Evolutionary conservation across 208 protist genomes (phyloP).

Genomic region (Leishmania major): DNA sequence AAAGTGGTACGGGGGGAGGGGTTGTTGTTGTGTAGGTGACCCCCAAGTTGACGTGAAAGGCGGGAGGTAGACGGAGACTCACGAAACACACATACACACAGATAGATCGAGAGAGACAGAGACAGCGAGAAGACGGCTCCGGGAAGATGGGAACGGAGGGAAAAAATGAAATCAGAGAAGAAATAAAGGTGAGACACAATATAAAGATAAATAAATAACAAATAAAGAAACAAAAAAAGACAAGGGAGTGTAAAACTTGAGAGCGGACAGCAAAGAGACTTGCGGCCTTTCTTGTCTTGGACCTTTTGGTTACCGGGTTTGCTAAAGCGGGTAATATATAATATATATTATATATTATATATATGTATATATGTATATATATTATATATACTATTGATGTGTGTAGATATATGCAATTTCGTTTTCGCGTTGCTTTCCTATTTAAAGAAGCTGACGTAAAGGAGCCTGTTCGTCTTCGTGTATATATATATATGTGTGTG

Average conservation of each 20-base stretch:
- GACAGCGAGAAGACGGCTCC: neutral
- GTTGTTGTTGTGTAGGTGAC: neutral
- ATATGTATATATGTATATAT: too few relatives aligned
- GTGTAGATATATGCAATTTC: neutral
- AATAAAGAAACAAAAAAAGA: neutral
- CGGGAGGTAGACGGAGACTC: neutral
- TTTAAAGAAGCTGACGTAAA: neutral
- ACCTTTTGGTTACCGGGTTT: neutral
- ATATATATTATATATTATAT: too few relatives aligned
- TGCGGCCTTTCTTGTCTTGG: neutral
- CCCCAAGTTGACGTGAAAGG: neutral
- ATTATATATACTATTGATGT: too few relatives aligned
- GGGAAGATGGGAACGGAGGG: neutral
- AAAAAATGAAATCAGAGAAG: neutral
- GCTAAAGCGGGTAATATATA: neutral
- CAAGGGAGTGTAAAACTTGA: neutral
- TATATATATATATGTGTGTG: neutral
- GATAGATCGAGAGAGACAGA: neutral
- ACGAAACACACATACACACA: neutral
- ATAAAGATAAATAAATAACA: neutral
- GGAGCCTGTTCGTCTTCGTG: neutral
- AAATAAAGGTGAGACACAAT: too few relatives aligned
- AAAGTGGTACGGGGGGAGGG: neutral
- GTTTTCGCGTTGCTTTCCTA: neutral
- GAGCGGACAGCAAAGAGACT: neutral